Evolutionary conservation across 805 yeast genomes (phyloP), one percentile per base, ranked within the genome.

Genomic region (Candida alai): DNA sequence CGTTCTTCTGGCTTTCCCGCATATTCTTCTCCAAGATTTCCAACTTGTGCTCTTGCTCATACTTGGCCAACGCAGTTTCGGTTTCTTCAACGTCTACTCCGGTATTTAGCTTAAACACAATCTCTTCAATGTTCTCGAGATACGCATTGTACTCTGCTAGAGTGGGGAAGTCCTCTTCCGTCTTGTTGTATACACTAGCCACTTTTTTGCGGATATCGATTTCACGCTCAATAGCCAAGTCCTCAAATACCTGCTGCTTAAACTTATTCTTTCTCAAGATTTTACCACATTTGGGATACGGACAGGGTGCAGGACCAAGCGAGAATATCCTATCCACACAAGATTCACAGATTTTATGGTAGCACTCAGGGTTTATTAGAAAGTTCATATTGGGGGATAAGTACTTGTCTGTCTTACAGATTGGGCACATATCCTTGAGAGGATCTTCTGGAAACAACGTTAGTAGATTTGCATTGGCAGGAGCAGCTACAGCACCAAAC

Each of bases 311-410:
- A 0, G 98, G 98, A 3, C 99, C 99, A 32, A 84, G 65, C 5
- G 95, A 78, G 54, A 85, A 93, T 35, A 93, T 89, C 44, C 98
- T 74, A 58, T 93, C 97, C 27, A 90, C 97, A 62, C 98, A 93
- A 2, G 95, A 79, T 48, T 84, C 97, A 63, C 99, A 93, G 58
- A 93, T 90, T 68, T 87, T 90, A 56, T 93, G 99, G 55, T 93
- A 93, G 62, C 99, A 93, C 58, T 93, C 98, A 0, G 97, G 95
- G 50, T 93, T 93, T 44, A 93, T 88, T 36, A 90, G 74, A 54
- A 93, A 90, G 45, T 74, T 78, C 81, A 93, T 84, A 47, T 89
- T 87, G 17, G 97, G 97, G 28, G 95, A 86, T 41, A 93, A 70
- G 58, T 93, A 93, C 56, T 89, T 68, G 60, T 90, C 96, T 30